A percentile compares a stretch with the other conserved stretches of the same genome.
phyloP scores from a whole-genome alignment of 1,284 basidiomycete species.

The Puccinia triticina region DNA sequence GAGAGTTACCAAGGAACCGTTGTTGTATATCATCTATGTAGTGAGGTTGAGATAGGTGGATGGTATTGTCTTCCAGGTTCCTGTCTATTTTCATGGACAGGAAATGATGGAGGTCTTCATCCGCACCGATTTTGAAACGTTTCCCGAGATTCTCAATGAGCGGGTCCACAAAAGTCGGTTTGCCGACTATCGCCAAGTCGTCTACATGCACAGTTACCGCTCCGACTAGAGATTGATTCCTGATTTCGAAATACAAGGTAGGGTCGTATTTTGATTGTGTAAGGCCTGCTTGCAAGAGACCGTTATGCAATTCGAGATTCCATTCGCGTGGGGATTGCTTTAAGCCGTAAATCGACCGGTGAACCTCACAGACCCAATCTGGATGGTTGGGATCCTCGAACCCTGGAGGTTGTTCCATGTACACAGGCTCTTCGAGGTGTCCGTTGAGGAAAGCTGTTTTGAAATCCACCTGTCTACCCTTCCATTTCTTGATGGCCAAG shows the following conservation, averaged over 20 bases:
- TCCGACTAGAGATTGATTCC: background rate
- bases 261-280: background rate
- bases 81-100: no score
- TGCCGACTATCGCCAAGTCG: background rate
- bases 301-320: background rate
- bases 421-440: background rate
- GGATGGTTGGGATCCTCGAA: background rate
- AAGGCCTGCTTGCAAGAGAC: background rate
- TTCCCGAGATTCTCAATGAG: no score
- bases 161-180: no score
- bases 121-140: no score
- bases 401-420: constrained; percentile 4
- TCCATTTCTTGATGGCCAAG: background rate
- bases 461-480: background rate
- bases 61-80: background rate
- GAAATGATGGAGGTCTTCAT: no score
- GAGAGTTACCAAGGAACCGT: background rate
- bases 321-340: constrained; percentile 1
- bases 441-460: constrained; percentile 16
- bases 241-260: background rate
- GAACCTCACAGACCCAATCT: background rate
- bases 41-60: background rate
- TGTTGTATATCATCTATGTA: background rate
- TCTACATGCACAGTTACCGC: background rate
- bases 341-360: background rate